phyloP scores from a whole-genome alignment of 2,329 filamentous ascomycete species.

The Neocatenulostroma microsporum region DNA sequence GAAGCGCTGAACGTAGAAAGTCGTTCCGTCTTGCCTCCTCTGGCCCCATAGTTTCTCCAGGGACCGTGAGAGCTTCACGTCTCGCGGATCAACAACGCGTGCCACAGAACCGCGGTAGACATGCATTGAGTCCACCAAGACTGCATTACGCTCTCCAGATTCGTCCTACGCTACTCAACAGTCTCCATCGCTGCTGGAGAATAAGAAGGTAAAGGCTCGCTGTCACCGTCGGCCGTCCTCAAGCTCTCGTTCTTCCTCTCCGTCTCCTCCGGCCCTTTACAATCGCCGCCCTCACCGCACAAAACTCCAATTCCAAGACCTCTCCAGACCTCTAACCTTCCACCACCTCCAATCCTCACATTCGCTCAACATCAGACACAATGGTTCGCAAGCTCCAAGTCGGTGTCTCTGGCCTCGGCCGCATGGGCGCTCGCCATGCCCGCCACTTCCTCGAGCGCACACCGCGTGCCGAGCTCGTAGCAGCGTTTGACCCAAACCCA shows the following conservation, averaged over 20 bases:
- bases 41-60: background rate
- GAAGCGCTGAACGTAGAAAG: too few species aligned
- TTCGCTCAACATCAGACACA: constrained; percentile 1
- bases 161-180: background rate
- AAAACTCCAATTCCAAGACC: too few species aligned
- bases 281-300: too few species aligned
- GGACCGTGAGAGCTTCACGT: background rate
- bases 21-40: background rate
- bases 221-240: too few species aligned
- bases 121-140: constrained; percentile 7
- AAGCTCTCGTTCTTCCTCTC: background rate
- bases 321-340: background rate
- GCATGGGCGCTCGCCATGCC: constrained; percentile 45
- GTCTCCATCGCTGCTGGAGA: too few species aligned
- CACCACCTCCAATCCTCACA: too few species aligned
- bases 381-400: constrained; percentile 36
- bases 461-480: constrained; percentile 40
- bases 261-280: too few species aligned
- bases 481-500: constrained; percentile 40
- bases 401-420: constrained; percentile 41
- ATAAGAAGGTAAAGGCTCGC: too few species aligned
- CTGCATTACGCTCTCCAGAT: constrained; percentile 4
- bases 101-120: constrained; percentile 3
- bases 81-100: constrained; percentile 1
- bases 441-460: constrained; percentile 41